Conservation (phyloP, 805 yeast species). For the Yarrowia keelungensis region DNA sequence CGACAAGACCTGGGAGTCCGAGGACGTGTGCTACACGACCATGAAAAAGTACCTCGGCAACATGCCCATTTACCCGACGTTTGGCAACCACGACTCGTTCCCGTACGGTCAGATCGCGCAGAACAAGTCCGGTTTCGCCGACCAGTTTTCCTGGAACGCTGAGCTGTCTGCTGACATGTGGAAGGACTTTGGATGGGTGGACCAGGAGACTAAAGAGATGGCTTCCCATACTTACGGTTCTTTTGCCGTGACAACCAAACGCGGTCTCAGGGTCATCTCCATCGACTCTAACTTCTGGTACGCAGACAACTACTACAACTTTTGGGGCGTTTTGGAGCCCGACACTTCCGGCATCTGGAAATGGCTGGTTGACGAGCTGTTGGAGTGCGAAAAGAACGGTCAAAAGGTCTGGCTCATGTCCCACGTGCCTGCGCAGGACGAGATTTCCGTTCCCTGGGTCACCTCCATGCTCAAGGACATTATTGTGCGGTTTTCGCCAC, state of each 20-base stretch:
- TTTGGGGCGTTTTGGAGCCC: background rate
- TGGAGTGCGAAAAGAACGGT: background rate
- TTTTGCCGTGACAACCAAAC: background rate
- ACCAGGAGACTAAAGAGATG: background rate
- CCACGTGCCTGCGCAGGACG: background rate
- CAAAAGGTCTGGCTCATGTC: conserved; percentile 5
- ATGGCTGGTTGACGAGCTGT: background rate
- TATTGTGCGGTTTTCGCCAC: background rate
- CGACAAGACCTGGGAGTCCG: background rate
- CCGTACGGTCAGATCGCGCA: background rate
- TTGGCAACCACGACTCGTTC: conserved; percentile 9
- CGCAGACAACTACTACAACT: background rate
- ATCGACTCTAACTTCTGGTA: conserved; percentile 8
- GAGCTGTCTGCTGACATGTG: background rate
- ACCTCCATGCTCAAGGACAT: background rate
- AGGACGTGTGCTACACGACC: background rate
- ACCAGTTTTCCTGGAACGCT: background rate
- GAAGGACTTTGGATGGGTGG: conserved; percentile 3
- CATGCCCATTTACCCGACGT: background rate
- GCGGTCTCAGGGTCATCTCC: background rate
- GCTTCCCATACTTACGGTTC: background rate
- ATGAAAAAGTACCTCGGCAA: conserved; percentile 4
- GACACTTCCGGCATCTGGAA: background rate
- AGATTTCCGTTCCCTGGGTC: background rate
- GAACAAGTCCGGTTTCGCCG: background rate